A percentile compares a stretch with the other conserved stretches of the same genome.
Conservation (phyloP, 495 filamentous ascomycete genomes). For the Penicillium canescens region DNA sequence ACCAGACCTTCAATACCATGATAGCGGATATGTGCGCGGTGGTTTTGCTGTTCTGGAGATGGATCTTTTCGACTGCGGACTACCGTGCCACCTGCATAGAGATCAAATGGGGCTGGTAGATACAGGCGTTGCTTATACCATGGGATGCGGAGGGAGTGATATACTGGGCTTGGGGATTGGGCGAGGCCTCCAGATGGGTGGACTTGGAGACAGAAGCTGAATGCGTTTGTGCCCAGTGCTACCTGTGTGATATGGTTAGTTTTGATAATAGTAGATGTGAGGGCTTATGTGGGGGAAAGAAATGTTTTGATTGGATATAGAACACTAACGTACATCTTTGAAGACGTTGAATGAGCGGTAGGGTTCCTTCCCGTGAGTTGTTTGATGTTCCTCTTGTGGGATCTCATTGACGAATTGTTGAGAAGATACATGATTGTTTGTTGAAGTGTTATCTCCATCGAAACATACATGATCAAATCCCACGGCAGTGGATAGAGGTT, state of each 20-base stretch:
- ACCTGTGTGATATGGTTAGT: background rate
- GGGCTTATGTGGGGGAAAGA: too few relatives aligned
- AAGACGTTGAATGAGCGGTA: constrained; percentile 11
- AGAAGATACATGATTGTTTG: background rate
- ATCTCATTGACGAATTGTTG: background rate
- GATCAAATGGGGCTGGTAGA: constrained; percentile 3
- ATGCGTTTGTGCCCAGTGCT: constrained; percentile 3
- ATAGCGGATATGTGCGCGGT: constrained; percentile 4
- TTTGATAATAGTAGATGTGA: background rate
- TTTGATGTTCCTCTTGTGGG: background rate
- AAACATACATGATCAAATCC: background rate
- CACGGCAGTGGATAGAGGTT: background rate
- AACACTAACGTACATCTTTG: constrained; percentile 5
- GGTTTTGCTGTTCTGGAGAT: background rate
- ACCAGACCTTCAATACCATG: constrained; percentile 5
- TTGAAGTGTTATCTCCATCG: background rate
- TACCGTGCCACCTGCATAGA: constrained; percentile 3
- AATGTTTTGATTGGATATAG: background rate
- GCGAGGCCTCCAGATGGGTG: constrained; percentile 6
- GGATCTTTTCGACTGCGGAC: constrained; percentile 7
- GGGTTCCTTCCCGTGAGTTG: background rate
- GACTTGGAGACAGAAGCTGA: constrained; percentile 6
- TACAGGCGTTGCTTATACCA: constrained; percentile 8
- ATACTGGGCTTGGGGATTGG: constrained; percentile 6
- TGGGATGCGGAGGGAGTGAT: constrained; percentile 4